These are phyloP conservation scores for Acer campestre DNA, from an alignment of 345 rosid species.

Conservation along the genomic window DNA sequence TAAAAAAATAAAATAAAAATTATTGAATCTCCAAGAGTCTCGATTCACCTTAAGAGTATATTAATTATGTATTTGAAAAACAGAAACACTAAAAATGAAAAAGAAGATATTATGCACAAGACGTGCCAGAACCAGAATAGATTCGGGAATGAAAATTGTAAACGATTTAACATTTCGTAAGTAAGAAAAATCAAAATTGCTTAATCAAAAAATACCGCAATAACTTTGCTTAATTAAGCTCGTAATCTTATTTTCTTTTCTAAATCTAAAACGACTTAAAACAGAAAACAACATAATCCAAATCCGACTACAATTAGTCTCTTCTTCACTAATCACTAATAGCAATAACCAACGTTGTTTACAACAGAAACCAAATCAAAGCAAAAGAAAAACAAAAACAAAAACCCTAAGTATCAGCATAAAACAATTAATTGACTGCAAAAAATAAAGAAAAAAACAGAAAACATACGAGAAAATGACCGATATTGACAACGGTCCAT, in stretches of 20 bases:
- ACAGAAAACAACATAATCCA: neutral
- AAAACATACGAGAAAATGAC: conserved; percentile 62
- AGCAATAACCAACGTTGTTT: no score
- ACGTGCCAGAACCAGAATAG: neutral
- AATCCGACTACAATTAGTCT: neutral
- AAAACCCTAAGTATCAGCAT: neutral
- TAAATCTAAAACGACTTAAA: neutral
- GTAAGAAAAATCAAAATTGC: neutral
- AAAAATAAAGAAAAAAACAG: neutral
- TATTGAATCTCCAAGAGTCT: no score
- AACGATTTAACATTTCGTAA: neutral
- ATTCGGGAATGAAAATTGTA: neutral
- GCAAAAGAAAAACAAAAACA: neutral
- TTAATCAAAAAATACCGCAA: neutral
- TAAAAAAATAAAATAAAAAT: no score
- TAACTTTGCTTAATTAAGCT: neutral
- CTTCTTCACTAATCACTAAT: neutral
- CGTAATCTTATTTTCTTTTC: neutral
- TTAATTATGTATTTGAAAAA: no score
- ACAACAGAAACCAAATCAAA: neutral
- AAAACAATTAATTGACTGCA: neutral
- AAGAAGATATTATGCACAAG: neutral
- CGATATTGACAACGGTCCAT: conserved; percentile 80
- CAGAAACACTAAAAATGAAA: no score
- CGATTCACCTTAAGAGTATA: no score